Conservation (phyloP, 2,329 filamentous ascomycete species). For the Calonectria honghensis region DNA sequence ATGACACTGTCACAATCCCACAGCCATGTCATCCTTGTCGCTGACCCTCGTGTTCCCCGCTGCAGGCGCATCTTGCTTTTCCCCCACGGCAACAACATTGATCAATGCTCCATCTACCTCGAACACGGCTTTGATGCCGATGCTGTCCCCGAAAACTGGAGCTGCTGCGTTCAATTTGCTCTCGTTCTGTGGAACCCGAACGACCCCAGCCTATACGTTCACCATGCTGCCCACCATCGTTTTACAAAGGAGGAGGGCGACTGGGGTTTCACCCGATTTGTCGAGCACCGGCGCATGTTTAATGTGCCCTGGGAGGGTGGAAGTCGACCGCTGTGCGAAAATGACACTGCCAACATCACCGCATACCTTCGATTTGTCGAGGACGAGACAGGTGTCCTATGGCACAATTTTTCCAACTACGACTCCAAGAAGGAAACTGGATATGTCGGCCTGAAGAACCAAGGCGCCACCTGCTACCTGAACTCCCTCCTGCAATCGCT, state of each 20-base stretch:
- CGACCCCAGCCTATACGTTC: slow-evolving; percentile 88
- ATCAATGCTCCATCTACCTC: slow-evolving; percentile 95
- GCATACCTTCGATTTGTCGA: slow-evolving; percentile 89
- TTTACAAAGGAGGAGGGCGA: slow-evolving; percentile 98
- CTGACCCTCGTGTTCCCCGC: slow-evolving; percentile 47
- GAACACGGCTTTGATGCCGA: slow-evolving; percentile 91
- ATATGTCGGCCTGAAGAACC: slow-evolving; percentile 96
- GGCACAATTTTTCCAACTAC: slow-evolving; percentile 95
- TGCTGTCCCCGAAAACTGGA: slow-evolving; percentile 92
- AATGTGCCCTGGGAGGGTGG: slow-evolving; percentile 83
- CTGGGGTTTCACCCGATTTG: slow-evolving; percentile 99
- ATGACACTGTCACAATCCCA: slow-evolving; percentile 21
- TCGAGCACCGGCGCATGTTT: slow-evolving; percentile 91
- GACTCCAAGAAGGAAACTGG: slow-evolving; percentile 99
- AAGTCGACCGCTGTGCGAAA: slow-evolving; percentile 83
- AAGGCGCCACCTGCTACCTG: slow-evolving; percentile 93
- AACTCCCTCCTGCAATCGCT: slow-evolving; percentile 90
- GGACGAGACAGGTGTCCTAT: slow-evolving; percentile 90
- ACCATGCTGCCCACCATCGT: slow-evolving; percentile 92
- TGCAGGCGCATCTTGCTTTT: slow-evolving; percentile 94
- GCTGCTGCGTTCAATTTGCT: slow-evolving; percentile 96
- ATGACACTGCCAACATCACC: slow-evolving; percentile 86
- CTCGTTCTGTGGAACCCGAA: slow-evolving; percentile 96
- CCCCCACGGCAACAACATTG: slow-evolving; percentile 94
- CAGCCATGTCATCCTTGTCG: slow-evolving; percentile 18